Base-by-base conservation (phyloP, 495 filamentous ascomycete genomes). In the Talaromyces proteolyticus region DNA sequence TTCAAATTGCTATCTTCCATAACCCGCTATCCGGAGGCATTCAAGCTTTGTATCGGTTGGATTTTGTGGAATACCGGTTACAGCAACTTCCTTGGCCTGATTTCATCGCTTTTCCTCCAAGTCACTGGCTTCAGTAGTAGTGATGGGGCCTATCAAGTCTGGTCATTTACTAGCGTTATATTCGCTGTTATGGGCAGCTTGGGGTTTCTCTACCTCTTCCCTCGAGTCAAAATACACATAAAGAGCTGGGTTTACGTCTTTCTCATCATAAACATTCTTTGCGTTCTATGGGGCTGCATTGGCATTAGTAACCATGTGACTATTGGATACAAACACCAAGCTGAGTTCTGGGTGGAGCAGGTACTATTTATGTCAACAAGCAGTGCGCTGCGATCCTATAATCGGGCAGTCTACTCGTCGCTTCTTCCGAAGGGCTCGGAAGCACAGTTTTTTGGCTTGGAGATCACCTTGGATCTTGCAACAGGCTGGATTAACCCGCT, bases 41-140 rank as follows among this genome's bases (percentile, higher is more conserved):
- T 59, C 38, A 59, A 59, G 38, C 55, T 59, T 18, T 59, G 57
- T 55, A 57, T 59, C 38, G 57, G 55, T 38, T 59, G 57, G 57
- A 46, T 59, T 42, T 55, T 59, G 19, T 59, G 57, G 57, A 58
- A 59, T 26, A 59, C 55, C 37, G 46, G 50, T 20, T 57, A 44
- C 25, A 51, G 39, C 21, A 59, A 59, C 34, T 54, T 52, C 34
- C 40, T 54, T n/a, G 47, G 38, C 16, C 39, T 59, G 1, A 44
- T 59, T 8, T 24, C 26, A 37, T 19, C 52, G 11, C 55, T 56
- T 3, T 59, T 59, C 36, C 55, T 52, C 17, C 51, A 59, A 37
- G 57, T 59, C 2, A 58, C 55, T 21, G 57, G 57, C 22, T 23
- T 59, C 11, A 50, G 44, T n/a, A 50, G 25, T 0, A 48, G 46